A percentile compares a stretch with the other conserved stretches of the same genome.
Conservation (phyloP, 331 rosid genomes). For the Cydonia oblonga region DNA sequence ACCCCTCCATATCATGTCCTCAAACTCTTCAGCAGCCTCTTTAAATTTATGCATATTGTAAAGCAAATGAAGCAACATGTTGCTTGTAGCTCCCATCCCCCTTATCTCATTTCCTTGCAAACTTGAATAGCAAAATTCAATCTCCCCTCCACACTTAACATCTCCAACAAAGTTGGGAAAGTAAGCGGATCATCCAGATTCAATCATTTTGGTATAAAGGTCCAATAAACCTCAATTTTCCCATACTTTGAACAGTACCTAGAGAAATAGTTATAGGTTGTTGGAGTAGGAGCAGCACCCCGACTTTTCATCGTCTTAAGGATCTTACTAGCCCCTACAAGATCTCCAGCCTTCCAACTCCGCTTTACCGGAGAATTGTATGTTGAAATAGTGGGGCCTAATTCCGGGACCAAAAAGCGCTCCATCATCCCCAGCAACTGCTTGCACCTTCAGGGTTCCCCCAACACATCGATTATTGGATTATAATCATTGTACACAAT, state of each 20-base stretch:
- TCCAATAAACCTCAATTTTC: slow-evolving; percentile 71
- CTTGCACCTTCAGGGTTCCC: slow-evolving; percentile 67
- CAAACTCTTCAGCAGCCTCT: slow-evolving; percentile 66
- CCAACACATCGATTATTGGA: slow-evolving; percentile 74
- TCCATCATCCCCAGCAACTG: slow-evolving; percentile 85
- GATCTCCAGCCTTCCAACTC: slow-evolving; percentile 75
- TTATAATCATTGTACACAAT: slow-evolving; percentile 42
- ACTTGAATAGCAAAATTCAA: slow-evolving; percentile 67
- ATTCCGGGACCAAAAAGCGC: slow-evolving; percentile 55
- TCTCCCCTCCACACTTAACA: slow-evolving; percentile 75
- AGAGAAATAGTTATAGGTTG: slow-evolving; percentile 84
- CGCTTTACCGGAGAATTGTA: slow-evolving; percentile 80
- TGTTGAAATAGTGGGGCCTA: slow-evolving; percentile 74
- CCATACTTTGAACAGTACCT: slow-evolving; percentile 61
- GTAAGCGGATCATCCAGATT: slow-evolving; percentile 75
- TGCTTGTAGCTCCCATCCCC: slow-evolving; percentile 70
- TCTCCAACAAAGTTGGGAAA: slow-evolving; percentile 74
- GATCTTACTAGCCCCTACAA: slow-evolving; percentile 70
- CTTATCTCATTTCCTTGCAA: slow-evolving; percentile 67
- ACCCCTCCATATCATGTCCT: slow-evolving; percentile 73
- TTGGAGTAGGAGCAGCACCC: slow-evolving; percentile 57
- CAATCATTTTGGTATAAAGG: slow-evolving; percentile 69
- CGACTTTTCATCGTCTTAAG: slow-evolving; percentile 75
- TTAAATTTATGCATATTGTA: slow-evolving; percentile 61
- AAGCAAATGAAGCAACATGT: slow-evolving; percentile 69